These are phyloP conservation scores for Phlebiopsis flavidoalba DNA, from an alignment of 768 basidiomycete genomes.

Conservation along the genomic window DNA sequence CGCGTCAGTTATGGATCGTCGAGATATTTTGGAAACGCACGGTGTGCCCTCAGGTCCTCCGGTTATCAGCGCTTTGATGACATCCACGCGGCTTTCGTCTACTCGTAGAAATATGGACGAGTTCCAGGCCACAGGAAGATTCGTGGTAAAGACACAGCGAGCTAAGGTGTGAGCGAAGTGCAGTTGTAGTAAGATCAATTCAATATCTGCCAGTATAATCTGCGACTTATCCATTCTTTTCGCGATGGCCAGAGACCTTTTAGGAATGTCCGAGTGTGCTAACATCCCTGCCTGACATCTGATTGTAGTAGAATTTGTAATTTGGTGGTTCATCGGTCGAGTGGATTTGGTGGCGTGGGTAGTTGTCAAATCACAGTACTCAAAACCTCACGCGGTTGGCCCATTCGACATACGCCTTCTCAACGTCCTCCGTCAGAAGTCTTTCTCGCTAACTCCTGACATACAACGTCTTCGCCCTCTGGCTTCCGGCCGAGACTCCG, in stretches of 20 bases:
- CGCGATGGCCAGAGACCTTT: slow-evolving; percentile 89
- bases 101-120: slow-evolving; percentile 92
- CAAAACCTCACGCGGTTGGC: slow-evolving; percentile 77
- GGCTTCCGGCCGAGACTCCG: too few relatives aligned
- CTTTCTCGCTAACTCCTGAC: slow-evolving; percentile 44
- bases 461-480: slow-evolving; percentile 31
- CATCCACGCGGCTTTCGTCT: slow-evolving; percentile 86
- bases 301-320: slow-evolving; percentile 82
- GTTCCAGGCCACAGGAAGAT: slow-evolving; percentile 91
- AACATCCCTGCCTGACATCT: slow-evolving; percentile 84
- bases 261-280: slow-evolving; percentile 81
- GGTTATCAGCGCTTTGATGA: slow-evolving; percentile 88
- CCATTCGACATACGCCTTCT: slow-evolving; percentile 79
- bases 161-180: slow-evolving; percentile 37
- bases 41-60: slow-evolving; percentile 90
- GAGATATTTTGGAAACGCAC: slow-evolving; percentile 38
- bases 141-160: slow-evolving; percentile 89
- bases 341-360: slow-evolving; percentile 27
- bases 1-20: neutral
- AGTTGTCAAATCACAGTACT: slow-evolving; percentile 86
- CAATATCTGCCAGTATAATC: slow-evolving; percentile 27
- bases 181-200: neutral
- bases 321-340: slow-evolving; percentile 55
- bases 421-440: slow-evolving; percentile 63
- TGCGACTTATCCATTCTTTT: slow-evolving; percentile 58